These are phyloP conservation scores for Sistotremastrum suecicum DNA, from an alignment of 768 basidiomycete genomes.

Conservation along the genomic window DNA sequence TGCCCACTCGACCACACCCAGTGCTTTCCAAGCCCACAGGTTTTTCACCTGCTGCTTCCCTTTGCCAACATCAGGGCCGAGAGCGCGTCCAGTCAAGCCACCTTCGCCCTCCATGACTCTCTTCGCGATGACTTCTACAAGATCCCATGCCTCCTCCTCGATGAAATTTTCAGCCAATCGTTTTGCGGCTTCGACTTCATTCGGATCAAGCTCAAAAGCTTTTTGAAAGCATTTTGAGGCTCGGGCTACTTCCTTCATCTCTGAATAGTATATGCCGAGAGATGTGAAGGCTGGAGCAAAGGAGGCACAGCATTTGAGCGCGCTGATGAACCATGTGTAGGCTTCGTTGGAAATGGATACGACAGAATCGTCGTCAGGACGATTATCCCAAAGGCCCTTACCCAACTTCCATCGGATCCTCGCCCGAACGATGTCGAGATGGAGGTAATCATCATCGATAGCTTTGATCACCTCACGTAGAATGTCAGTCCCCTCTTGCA, in stretches of 20 bases:
- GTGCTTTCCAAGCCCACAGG: slow-evolving; percentile 96
- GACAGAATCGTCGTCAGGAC: slow-evolving; percentile 36
- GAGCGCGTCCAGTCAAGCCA: slow-evolving; percentile 46
- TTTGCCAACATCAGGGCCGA: slow-evolving; percentile 23
- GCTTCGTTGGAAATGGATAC: slow-evolving; percentile 44
- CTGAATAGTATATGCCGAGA: slow-evolving; percentile 79
- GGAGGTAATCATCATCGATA: slow-evolving; percentile 31
- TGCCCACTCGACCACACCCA: slow-evolving; percentile 85
- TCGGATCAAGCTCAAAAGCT: slow-evolving; percentile 90
- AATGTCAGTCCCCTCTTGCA: slow-evolving; percentile 30
- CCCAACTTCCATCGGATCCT: slow-evolving; percentile 81
- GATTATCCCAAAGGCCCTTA: slow-evolving; percentile 54
- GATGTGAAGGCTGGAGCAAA: slow-evolving; percentile 92
- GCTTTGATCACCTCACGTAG: slow-evolving; percentile 35
- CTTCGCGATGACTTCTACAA: slow-evolving; percentile 87
- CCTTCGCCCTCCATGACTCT: slow-evolving; percentile 91
- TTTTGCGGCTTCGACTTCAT: slow-evolving; percentile 74
- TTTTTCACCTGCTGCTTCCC: slow-evolving; percentile 43
- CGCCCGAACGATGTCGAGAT: slow-evolving; percentile 21
- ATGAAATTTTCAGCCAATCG: slow-evolving; percentile 83
- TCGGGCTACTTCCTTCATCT: slow-evolving; percentile 72
- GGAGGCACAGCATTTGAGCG: slow-evolving; percentile 58
- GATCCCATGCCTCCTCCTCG: slow-evolving; percentile 86
- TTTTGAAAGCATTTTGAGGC: slow-evolving; percentile 96
- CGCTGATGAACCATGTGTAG: slow-evolving; percentile 63